Evolutionary conservation across 345 rosid species (phyloP), one percentile per base, ranked within the genome.

Genomic region (Streptanthus diversifolius): DNA sequence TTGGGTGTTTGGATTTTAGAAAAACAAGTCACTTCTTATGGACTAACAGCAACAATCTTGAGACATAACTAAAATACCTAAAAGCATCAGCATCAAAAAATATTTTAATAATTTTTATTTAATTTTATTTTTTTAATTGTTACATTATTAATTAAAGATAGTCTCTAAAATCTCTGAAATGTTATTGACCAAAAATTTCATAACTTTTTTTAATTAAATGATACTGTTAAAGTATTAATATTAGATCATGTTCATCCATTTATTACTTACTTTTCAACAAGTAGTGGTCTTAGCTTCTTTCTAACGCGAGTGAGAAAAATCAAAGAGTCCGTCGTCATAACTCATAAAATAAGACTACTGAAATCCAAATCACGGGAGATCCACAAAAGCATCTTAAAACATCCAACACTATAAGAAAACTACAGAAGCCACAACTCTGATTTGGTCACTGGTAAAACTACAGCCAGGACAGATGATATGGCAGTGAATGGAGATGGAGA

Each of bases 401-500:
- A 45, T 65, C 48, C 77, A 65, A 73, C 63, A 63, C 45, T 35
- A 48, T 2, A 12, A 65, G 32, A 47, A 3, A 47, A 9, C 61
- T 39, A 72, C 63, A 39, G 30, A n/a, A 71, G 49, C 53, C 24
- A 70, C 55, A 72, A 72, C 49, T 22, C 65, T 40, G 30, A 57
- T 65, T 36, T 47, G 77, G 71, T 65, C 77, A 45, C 72, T 73
- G 37, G 13, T 36, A 35, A 52, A 11, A n/a, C 49, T 22, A 54
- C 6, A 63, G 58, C 29, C 32, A 8, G 54, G 47, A 63, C 32
- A 30, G 18, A 36, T 7, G 17, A 64, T 17, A 4, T 29, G 14
- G 57, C 25, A 29, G 32, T 51, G 32, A 13, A 66, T 14, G 6
- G 12, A 37, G 61, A 68, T 12, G 25, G 29, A 40, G 63, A 72